These are phyloP conservation scores for Trametes gibbosa DNA, from an alignment of 768 basidiomycete species.

Conservation along the genomic window DNA sequence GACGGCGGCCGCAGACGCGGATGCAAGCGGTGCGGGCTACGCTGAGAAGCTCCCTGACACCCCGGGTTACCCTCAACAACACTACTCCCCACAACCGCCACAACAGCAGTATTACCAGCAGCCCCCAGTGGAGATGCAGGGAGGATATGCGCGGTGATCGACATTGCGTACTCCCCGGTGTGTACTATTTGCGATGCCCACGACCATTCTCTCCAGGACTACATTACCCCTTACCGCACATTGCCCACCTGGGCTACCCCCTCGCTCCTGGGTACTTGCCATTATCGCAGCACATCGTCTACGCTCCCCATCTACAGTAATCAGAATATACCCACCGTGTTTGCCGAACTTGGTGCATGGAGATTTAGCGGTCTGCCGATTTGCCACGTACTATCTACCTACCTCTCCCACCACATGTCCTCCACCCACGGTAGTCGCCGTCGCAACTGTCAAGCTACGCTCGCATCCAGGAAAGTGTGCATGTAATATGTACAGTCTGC, in stretches of 20 bases:
- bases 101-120: slow-evolving; percentile 22
- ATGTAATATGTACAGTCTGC: slow-evolving; percentile 15
- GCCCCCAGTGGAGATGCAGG: slow-evolving; percentile 33
- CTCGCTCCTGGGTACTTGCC: background rate
- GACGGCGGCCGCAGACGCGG: slow-evolving; percentile 60
- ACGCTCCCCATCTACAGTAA: slow-evolving; percentile 14
- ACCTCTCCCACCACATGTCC: background rate
- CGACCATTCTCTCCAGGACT: background rate
- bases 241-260: background rate
- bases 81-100: background rate
- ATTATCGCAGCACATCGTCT: slow-evolving; percentile 5
- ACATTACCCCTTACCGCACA: background rate
- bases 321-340: slow-evolving; percentile 20
- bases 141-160: slow-evolving; percentile 23
- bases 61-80: slow-evolving; percentile 20
- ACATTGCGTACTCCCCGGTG: background rate
- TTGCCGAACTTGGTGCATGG: slow-evolving; percentile 6
- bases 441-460: slow-evolving; percentile 3
- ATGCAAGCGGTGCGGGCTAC: slow-evolving; percentile 22
- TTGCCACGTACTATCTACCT: background rate
- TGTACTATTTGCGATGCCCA: slow-evolving; percentile 5
- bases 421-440: background rate
- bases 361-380: slow-evolving; percentile 10
- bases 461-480: slow-evolving; percentile 9
- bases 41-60: slow-evolving; percentile 26